Percentiles rank a stretch among this genome's conserved stretches.
These are phyloP conservation scores for Dinochytrium kinnereticum DNA, from an alignment of 371 early-diverging fungal species.

Conservation along the genomic window DNA sequence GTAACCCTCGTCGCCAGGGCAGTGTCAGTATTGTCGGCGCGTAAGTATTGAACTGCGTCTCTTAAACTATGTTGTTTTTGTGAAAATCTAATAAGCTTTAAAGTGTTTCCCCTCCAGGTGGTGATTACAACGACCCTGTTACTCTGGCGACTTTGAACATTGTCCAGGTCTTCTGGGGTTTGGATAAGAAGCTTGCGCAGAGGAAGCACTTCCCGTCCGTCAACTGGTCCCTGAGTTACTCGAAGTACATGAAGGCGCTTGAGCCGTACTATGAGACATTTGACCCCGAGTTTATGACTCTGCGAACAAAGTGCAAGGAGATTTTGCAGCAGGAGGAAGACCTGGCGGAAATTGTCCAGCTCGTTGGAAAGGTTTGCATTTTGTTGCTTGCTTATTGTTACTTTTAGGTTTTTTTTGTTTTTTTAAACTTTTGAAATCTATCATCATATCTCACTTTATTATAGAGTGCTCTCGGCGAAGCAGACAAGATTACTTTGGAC, in stretches of 20 bases:
- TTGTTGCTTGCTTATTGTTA: too few species aligned
- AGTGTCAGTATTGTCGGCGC: conserved; percentile 99
- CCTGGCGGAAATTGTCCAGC: conserved; percentile 99
- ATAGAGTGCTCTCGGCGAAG: conserved; percentile 92
- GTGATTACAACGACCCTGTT: conserved; percentile 99
- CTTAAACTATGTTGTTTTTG: not conserved
- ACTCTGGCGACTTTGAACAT: conserved; percentile 99
- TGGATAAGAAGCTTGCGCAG: conserved; percentile 99
- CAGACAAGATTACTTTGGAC: conserved; percentile 99
- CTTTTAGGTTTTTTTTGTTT: too few species aligned
- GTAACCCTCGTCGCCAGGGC: conserved; percentile 94
- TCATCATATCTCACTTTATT: not conserved
- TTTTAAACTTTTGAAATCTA: too few species aligned
- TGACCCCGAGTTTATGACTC: conserved; percentile 91
- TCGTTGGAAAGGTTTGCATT: conserved; percentile 95
- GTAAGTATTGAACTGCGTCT: conserved; percentile 46
- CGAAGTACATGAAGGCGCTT: conserved; percentile 98
- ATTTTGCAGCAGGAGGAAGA: conserved; percentile 99
- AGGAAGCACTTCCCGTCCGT: conserved; percentile 99
- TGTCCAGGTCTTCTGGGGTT: conserved; percentile 99
- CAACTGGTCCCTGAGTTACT: conserved; percentile 99
- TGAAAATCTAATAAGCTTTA: not conserved
- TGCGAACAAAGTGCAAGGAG: conserved; percentile 96
- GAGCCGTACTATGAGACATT: conserved; percentile 95
- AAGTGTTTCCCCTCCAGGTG: conserved; percentile 99